Conservation (phyloP, 208 protist genomes). For the Leishmania braziliensis region DNA sequence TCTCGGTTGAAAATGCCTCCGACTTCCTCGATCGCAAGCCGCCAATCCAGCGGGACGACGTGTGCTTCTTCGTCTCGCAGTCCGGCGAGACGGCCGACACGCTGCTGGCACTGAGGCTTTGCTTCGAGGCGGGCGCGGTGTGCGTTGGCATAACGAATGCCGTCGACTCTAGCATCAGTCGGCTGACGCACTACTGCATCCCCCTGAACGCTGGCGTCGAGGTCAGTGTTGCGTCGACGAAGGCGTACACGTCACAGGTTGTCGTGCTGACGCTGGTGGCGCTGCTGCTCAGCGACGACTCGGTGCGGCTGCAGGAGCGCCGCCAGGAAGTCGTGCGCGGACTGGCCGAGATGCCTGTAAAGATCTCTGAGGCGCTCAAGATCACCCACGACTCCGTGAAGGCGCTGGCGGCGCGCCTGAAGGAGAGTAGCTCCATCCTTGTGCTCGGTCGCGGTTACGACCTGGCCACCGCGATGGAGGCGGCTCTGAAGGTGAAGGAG, state of each 20-base stretch:
- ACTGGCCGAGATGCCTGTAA: constrained; percentile 55
- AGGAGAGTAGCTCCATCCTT: constrained; percentile 63
- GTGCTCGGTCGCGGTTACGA: constrained; percentile 94
- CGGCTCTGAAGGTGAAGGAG: constrained; percentile 97
- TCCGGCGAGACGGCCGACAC: constrained; percentile 97
- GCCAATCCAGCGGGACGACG: constrained; percentile 83
- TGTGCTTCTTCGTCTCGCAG: constrained; percentile 93
- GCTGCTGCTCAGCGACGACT: constrained; percentile 83
- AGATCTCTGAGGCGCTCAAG: constrained; percentile 70
- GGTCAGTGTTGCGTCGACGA: constrained; percentile 96
- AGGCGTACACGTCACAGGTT: constrained; percentile 97
- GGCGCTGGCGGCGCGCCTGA: constrained; percentile 66
- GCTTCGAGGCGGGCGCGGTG: constrained; percentile 68
- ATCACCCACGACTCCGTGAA: constrained; percentile 52
- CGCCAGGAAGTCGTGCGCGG: constrained; percentile 72
- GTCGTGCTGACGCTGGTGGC: constrained; percentile 90
- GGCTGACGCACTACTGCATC: constrained; percentile 83
- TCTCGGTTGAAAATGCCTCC: constrained; percentile 89
- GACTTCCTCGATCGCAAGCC: constrained; percentile 93
- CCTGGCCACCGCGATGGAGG: constrained; percentile 93
- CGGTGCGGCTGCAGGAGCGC: constrained; percentile 38
- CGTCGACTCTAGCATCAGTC: constrained; percentile 90
- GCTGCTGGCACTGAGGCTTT: constrained; percentile 86
- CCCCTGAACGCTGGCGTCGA: constrained; percentile 94
- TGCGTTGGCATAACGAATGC: constrained; percentile 95